These are phyloP conservation scores for Ophiostoma piceae DNA, from an alignment of 2,329 filamentous ascomycete species.

Conservation along the genomic window DNA sequence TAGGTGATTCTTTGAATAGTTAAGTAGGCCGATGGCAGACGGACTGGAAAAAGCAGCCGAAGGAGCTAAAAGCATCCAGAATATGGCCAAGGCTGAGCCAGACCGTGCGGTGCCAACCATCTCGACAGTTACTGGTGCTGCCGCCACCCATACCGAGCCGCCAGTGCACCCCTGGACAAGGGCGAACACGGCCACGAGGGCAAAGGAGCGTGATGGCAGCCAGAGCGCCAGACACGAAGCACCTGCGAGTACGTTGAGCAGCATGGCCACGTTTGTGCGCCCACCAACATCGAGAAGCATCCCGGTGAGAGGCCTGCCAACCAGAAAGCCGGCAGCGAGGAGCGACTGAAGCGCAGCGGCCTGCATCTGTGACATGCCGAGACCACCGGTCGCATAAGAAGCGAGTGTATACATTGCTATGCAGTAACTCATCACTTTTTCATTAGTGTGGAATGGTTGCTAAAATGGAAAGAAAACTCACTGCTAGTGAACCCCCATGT, in stretches of 20 bases:
- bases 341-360: neutral
- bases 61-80: constrained; percentile 18
- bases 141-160: neutral
- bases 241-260: neutral
- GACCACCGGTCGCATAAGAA: neutral
- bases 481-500: neutral
- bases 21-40: neutral
- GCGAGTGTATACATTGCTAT: neutral
- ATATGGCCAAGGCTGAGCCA: constrained; percentile 24
- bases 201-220: neutral
- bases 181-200: neutral
- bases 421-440: neutral
- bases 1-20: neutral
- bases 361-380: neutral
- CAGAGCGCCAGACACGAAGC: neutral
- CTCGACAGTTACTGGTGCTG: neutral
- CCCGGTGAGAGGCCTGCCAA: neutral
- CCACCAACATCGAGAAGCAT: neutral
- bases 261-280: neutral
- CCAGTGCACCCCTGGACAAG: neutral
- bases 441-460: neutral
- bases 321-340: neutral
- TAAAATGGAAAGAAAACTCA: neutral
- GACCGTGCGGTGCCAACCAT: constrained; percentile 22
- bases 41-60: constrained; percentile 21